Conservation (phyloP, 1,284 basidiomycete species). For the Trametes sp. region DNA sequence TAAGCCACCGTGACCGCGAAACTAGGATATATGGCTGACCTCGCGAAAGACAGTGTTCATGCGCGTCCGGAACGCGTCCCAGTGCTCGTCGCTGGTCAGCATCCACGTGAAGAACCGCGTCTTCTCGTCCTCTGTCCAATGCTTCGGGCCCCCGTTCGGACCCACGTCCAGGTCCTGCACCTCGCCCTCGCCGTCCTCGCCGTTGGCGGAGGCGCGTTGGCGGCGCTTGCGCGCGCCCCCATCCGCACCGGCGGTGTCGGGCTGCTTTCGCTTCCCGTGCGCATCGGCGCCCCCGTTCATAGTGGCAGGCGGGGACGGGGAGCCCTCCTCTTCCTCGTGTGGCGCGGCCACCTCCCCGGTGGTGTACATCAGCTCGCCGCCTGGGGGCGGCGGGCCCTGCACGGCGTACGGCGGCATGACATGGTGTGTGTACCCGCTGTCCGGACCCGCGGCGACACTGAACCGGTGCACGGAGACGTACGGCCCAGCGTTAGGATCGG, state of each 20-base stretch:
- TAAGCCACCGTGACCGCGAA: neutral
- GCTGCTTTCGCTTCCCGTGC: slow-evolving; percentile 32
- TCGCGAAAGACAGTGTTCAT: slow-evolving; percentile 83
- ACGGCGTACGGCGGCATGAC: slow-evolving; percentile 26
- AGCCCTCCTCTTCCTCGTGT: slow-evolving; percentile 17
- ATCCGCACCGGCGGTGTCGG: slow-evolving; percentile 21
- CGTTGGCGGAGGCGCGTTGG: slow-evolving; percentile 12
- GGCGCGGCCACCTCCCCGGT: neutral
- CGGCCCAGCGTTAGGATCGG: slow-evolving; percentile 15
- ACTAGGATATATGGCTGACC: slow-evolving; percentile 50
- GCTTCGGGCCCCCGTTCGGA: slow-evolving; percentile 63
- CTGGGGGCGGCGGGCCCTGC: slow-evolving; percentile 21
- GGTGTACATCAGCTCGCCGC: slow-evolving; percentile 23
- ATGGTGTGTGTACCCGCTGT: slow-evolving; percentile 27
- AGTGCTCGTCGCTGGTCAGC: slow-evolving; percentile 78
- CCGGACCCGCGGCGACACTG: slow-evolving; percentile 12
- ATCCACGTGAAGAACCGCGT: slow-evolving; percentile 76
- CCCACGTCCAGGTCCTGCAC: slow-evolving; percentile 36
- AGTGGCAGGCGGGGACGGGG: slow-evolving; percentile 15
- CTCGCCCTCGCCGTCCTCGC: slow-evolving; percentile 24
- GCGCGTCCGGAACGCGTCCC: slow-evolving; percentile 73
- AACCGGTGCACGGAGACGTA: slow-evolving; percentile 25
- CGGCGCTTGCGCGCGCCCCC: slow-evolving; percentile 27
- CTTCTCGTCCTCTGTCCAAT: slow-evolving; percentile 84
- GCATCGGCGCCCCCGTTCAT: slow-evolving; percentile 7